Percentiles rank a stretch among this genome's conserved stretches.
Conservation (phyloP, 257 asterid genomes). For the Nicotiana tabacum region DNA sequence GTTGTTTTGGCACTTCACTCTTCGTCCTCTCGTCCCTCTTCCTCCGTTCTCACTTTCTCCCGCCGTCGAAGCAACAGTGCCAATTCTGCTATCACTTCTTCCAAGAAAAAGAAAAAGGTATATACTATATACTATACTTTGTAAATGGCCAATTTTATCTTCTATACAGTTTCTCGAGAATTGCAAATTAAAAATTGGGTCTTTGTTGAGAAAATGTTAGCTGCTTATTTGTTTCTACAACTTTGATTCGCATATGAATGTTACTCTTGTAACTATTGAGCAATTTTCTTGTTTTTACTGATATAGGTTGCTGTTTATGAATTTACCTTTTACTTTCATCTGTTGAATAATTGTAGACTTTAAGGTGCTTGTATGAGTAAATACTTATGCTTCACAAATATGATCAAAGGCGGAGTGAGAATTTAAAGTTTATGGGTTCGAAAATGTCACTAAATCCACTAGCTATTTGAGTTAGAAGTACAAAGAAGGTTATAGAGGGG, state of each 20-base stretch:
- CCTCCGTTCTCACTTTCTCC: slow-evolving; percentile 42
- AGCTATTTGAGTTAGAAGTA: too few species aligned
- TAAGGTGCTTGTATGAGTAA: not conserved
- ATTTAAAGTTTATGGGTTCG: too few species aligned
- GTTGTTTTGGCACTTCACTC: slow-evolving; percentile 20
- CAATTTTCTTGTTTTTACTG: not conserved
- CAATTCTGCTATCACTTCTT: slow-evolving; percentile 25
- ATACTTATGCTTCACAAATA: not conserved
- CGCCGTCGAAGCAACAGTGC: slow-evolving; percentile 46
- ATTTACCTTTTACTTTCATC: not conserved
- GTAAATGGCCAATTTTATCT: not conserved
- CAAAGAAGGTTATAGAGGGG: too few species aligned
- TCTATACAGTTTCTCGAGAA: not conserved
- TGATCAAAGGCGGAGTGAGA: not conserved
- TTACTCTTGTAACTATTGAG: not conserved
- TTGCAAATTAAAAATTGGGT: too few species aligned
- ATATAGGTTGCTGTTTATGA: not conserved
- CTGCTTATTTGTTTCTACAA: too few species aligned
- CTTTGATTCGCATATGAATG: too few species aligned
- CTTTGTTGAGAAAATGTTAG: too few species aligned
- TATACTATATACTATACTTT: not conserved
- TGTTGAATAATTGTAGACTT: not conserved
- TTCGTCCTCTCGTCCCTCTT: slow-evolving; percentile 18
- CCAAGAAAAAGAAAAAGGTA: slow-evolving; percentile 49
- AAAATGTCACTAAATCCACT: too few species aligned